Base-by-base conservation (phyloP, 306 rosid species). In the Cicer yamashitae region DNA sequence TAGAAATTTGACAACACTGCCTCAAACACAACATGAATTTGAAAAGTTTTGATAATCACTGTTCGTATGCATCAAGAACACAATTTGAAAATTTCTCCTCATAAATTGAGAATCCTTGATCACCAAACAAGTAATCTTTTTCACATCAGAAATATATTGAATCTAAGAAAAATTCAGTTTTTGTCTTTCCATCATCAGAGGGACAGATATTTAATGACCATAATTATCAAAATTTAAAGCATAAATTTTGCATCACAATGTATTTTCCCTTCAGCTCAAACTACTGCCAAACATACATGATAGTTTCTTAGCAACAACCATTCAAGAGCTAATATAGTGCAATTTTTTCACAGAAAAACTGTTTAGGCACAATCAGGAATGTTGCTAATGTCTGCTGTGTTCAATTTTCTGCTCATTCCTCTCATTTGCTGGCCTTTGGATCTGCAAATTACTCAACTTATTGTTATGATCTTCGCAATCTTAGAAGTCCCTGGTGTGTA, bases 311-410 rank as follows among this genome's bases (percentile, higher is more conserved):
- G 75, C 46, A 41, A 14, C 71, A 34, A 47, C 53, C 59, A 30
- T 60, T 54, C 46, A 79, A 74, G 73, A 70, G 30, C 83, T 88
- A 73, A 80, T 75, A 17, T 48, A n/a, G 50, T 79, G 53, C 34
- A 34, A 52, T 44, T 59, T 50, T n/a, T 45, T 5, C 37, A 79
- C 96, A 94, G 98, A 91, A 69, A 74, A 88, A 90, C 67, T 79
- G 86, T 86, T 77, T 88, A 77, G 88, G 91, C 52, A 91, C 98
- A 59, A 88, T 94, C 82, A 79, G 84, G 87, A 91, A 76, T 82
- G 77, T 78, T 83, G 97, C 97, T 63, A 91, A 90, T 74, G 98
- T 94, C 67, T 94, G 97, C 87, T 91, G 98, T 71, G 97, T 94
- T 76, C 97, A 94, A 74, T 94, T 94, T 86, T 94, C 98, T 79